Evolutionary conservation across 2,329 filamentous ascomycete species (phyloP).

Genomic region (Botrytis aclada): DNA sequence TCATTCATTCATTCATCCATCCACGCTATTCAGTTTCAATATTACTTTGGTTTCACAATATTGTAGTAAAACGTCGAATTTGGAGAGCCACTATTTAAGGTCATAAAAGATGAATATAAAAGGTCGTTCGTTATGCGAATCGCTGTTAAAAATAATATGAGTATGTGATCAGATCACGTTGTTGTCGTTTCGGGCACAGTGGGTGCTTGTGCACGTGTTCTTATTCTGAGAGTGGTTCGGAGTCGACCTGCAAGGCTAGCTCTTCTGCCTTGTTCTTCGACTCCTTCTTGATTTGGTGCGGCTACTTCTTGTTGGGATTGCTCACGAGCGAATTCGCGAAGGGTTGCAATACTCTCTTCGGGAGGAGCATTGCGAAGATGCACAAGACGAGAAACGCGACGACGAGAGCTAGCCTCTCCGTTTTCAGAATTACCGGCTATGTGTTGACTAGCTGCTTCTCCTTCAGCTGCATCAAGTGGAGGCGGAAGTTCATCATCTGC

Average conservation of each 20-base stretch:
- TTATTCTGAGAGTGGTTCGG: slow-evolving; percentile 34
- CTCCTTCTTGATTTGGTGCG: slow-evolving; percentile 18
- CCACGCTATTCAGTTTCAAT: not conserved
- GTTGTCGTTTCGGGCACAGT: not conserved
- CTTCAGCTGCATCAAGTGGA: slow-evolving; percentile 29
- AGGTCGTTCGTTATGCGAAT: not conserved
- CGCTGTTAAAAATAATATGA: not conserved
- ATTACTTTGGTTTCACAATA: not conserved
- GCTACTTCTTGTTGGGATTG: slow-evolving; percentile 31
- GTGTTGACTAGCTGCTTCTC: slow-evolving; percentile 36
- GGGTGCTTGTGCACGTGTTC: slow-evolving; percentile 29
- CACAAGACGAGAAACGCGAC: slow-evolving; percentile 51
- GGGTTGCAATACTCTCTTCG: slow-evolving; percentile 59
- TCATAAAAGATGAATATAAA: not conserved
- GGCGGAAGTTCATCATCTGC: slow-evolving; percentile 31
- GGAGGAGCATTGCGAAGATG: slow-evolving; percentile 56
- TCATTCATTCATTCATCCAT: slow-evolving; percentile 6
- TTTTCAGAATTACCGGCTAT: slow-evolving; percentile 38
- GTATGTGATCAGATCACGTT: not conserved
- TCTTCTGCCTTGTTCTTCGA: slow-evolving; percentile 31
- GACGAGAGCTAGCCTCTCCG: slow-evolving; percentile 39
- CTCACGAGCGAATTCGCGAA: slow-evolving; percentile 48
- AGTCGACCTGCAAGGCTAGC: slow-evolving; percentile 33
- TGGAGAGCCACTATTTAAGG: not conserved
- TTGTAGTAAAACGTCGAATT: not conserved